These are phyloP conservation scores for Sporobolomyces roseus DNA, from an alignment of 768 basidiomycete genomes.

Conservation along the genomic window DNA sequence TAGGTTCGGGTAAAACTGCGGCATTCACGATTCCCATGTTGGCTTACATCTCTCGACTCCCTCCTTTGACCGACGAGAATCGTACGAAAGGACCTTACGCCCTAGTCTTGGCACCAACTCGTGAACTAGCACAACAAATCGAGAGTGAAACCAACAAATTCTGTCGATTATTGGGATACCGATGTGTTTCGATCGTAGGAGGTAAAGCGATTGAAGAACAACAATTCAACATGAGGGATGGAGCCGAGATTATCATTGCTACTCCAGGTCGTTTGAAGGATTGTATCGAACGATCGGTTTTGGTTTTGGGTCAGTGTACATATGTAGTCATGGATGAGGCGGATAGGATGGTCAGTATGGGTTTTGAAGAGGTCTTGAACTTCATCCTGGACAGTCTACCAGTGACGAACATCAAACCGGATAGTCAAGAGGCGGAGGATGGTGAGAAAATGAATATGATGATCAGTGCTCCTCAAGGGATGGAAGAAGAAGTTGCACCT, in stretches of 20 bases:
- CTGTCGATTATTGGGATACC: constrained; percentile 80
- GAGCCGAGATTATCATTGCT: constrained; percentile 97
- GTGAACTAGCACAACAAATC: constrained; percentile 96
- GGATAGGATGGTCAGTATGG: constrained; percentile 96
- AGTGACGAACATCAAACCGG: constrained; percentile 78
- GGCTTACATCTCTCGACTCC: constrained; percentile 80
- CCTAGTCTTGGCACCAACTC: constrained; percentile 90
- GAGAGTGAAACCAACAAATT: constrained; percentile 90
- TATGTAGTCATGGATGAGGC: constrained; percentile 99
- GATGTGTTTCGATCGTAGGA: constrained; percentile 96
- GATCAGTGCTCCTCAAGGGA: constrained; percentile 44
- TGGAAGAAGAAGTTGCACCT: constrained; percentile 13
- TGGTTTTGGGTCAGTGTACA: constrained; percentile 93
- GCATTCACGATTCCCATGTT: constrained; percentile 99
- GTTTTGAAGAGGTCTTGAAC: constrained; percentile 89
- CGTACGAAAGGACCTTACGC: constrained; percentile 91
- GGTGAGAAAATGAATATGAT: constrained; percentile 74
- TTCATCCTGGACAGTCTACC: constrained; percentile 93
- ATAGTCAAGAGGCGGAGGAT: constrained; percentile 59
- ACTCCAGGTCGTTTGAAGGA: constrained; percentile 98
- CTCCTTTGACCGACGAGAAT: constrained; percentile 83
- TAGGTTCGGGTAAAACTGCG: constrained; percentile 97
- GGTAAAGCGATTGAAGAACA: constrained; percentile 97
- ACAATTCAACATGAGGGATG: constrained; percentile 94
- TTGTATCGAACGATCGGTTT: constrained; percentile 89